Evolutionary conservation across 805 yeast species (phyloP), one percentile per base, ranked within the genome.

Genomic region (Debaryomyces maramus): DNA sequence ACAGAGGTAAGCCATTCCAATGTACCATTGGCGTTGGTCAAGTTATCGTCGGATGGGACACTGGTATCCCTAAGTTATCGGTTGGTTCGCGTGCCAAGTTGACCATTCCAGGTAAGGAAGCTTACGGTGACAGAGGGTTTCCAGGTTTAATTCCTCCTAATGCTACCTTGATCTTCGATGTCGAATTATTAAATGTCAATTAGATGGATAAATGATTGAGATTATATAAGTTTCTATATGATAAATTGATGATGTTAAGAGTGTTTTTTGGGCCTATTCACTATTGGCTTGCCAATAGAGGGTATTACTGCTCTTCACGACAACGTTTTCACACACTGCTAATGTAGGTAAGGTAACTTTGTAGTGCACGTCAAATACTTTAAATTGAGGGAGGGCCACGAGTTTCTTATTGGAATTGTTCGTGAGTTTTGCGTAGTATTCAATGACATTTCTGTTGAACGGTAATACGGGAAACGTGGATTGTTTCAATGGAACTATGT

Each of bases 121-220:
- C 95, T 53, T 91, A 91, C 70, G 97, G 97, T 48, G 77, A 78
- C 50, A 83, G 95, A 70, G 98, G 98, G 36, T 88, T 85, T 82
- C 97, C 97, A 53, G 96, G 96, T 53, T 73, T 88, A 61, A 91
- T 91, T 61, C 98, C 98, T 51, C 97, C 97, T 54, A 88, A 88
- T 67, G 95, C 97, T 50, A 90, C 97, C 53, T 79, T 91, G 70
- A 72, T 88, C 56, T 86, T 86, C 53, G 93, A 86, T 53, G 93
- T 86, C 47, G 91, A 86, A 67, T 77, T 86, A 59, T 56, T 78
- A 42, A 73, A 72, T 43, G 75, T 80, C 47, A 77, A 77, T 61
- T 76, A 66, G 49, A n/a, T 38, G 14, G 9, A 11, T 29, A 4
- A 15, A 16, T 7, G 20, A 2, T n/a, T 24, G 8, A n/a, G n/a